These are phyloP conservation scores for Aspergillus carlsbadensis DNA, from an alignment of 495 filamentous ascomycete species.

Conservation along the genomic window DNA sequence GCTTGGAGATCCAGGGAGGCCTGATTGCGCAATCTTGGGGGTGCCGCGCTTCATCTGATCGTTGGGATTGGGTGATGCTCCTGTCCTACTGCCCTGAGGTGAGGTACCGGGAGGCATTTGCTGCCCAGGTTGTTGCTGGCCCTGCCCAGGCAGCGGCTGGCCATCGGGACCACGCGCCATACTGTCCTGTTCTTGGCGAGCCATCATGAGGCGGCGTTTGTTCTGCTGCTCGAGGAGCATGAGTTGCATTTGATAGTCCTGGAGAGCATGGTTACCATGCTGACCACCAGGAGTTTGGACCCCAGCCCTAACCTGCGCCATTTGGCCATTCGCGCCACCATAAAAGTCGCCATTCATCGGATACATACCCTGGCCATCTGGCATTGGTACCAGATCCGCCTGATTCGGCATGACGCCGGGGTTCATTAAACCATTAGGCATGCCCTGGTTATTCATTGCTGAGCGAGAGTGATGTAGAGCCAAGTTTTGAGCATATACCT, in stretches of 20 bases:
- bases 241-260: slow-evolving; percentile 99
- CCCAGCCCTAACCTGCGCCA: slow-evolving; percentile 54
- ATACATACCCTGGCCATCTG: slow-evolving; percentile 60
- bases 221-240: slow-evolving; percentile 99
- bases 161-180: slow-evolving; percentile 58
- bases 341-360: slow-evolving; percentile 62
- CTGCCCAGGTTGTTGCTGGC: slow-evolving; percentile 21
- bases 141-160: slow-evolving; percentile 55
- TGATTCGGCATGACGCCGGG: slow-evolving; percentile 61
- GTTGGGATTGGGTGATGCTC: slow-evolving; percentile 82
- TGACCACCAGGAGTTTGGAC: slow-evolving; percentile 51
- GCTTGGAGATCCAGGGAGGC: slow-evolving; percentile 76
- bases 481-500: slow-evolving; percentile 82
- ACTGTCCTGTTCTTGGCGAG: slow-evolving; percentile 90
- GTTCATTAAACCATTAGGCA: slow-evolving; percentile 65
- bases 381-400: slow-evolving; percentile 77
- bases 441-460: slow-evolving; percentile 64
- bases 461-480: slow-evolving; percentile 69
- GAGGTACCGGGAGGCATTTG: slow-evolving; percentile 68
- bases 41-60: slow-evolving; percentile 89
- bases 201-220: slow-evolving; percentile 95
- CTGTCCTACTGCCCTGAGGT: slow-evolving; percentile 75
- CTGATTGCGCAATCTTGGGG: slow-evolving; percentile 78
- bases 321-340: slow-evolving; percentile 58
- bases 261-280: slow-evolving; percentile 86